Percentiles rank a stretch among this genome's conserved stretches.
phyloP scores from a whole-genome alignment of 345 rosid species.

The Acer negundo region DNA sequence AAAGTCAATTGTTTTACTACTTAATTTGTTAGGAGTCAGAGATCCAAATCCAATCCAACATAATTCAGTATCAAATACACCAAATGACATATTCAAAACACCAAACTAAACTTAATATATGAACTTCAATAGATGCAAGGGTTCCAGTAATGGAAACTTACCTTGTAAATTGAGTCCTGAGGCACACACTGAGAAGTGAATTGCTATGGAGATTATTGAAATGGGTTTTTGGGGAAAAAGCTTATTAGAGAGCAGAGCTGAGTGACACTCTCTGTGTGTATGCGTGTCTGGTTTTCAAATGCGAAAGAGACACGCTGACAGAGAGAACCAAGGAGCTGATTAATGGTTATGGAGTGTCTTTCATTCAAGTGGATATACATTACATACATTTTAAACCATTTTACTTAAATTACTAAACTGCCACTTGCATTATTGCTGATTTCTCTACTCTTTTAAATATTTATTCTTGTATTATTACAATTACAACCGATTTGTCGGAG shows the following conservation, averaged over 20 bases:
- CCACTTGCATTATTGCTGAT: conserved; percentile 13
- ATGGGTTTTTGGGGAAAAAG: not conserved
- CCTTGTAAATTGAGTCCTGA: conserved; percentile 6
- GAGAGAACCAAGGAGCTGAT: not conserved
- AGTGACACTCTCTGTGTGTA: conserved; percentile 2
- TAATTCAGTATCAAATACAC: conserved; percentile 20
- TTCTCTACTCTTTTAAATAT: not conserved
- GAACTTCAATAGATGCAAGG: not conserved
- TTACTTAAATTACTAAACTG: conserved; percentile 22
- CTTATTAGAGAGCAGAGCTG: not conserved
- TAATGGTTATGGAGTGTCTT: conserved; percentile 15
- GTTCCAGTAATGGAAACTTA: not conserved
- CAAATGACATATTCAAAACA: not conserved
- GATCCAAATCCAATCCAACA: conserved; percentile 29
- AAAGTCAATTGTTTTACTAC: not conserved
- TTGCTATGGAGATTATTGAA: not conserved
- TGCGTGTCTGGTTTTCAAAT: conserved; percentile 13
- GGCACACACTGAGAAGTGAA: too few relatives aligned
- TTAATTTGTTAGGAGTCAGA: conserved; percentile 4
- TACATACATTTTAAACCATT: not conserved
- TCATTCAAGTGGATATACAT: conserved; percentile 30
- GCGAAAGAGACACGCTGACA: not conserved
- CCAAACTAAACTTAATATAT: not conserved
- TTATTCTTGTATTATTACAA: too few relatives aligned
- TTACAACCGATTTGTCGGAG: too few relatives aligned